Evolutionary conservation across 805 yeast species (phyloP), one percentile per base, ranked within the genome.

Genomic region (Starmerella sp.): DNA sequence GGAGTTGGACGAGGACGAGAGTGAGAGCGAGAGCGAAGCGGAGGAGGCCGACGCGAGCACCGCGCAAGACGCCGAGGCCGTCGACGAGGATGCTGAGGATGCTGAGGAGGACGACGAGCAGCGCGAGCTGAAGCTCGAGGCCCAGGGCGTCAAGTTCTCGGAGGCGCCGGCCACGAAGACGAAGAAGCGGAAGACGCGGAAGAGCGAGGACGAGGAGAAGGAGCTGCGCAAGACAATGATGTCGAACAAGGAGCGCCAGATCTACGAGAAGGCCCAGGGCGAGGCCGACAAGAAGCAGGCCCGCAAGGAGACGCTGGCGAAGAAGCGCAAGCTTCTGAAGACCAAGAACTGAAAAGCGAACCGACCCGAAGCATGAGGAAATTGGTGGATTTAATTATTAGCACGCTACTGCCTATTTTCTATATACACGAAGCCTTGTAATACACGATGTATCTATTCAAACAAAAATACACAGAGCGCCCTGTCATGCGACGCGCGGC

Each of bases 181-280:
- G 36, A 50, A 42, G 43, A 63, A 66, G 63, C 70, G 70, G 67
- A 54, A 55, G 48, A 42, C 58, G 52, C 78, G 75, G 57, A 79
- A 79, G 48, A 84, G 81, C 59, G 80, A 73, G 45, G 67, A 67
- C 32, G 90, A 84, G 73, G 97, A 89, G 69, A 86, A 87, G 74
- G 93, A 90, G 62, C 80, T 91, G 75, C 86, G 86, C 76, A 82
- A 82, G 83, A 87, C 89, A 67, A 91, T 93, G 98, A 91, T 93
- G 98, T 79, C 91, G 64, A 89, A 89, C 75, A 93, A 91, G 72
- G 95, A 91, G 74, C 86, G 89, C 77, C 87, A 86, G 71, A 76
- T 90, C 62, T 93, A 93, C 77, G 85, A 85, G 75, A 86, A 86
- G 82, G 87, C 91, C 95, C 93, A 88, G 74, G 83, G 87, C 69